Evolutionary conservation across 2,329 filamentous ascomycete species (phyloP).

Genomic region (Fusarium burgessii): DNA sequence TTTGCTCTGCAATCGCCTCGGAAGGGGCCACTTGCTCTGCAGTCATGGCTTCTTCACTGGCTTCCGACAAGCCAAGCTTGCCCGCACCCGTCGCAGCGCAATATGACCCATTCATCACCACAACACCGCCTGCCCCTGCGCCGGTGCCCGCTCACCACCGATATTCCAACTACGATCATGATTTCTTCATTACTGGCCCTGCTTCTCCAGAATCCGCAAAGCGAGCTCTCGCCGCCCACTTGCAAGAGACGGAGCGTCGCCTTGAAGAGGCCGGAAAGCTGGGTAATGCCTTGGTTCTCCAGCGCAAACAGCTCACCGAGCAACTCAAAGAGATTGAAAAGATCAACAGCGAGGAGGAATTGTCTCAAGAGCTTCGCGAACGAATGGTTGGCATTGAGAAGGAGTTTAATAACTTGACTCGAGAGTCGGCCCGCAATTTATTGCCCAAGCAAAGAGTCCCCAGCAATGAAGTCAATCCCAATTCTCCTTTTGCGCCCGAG

Average conservation of each 20-base stretch:
- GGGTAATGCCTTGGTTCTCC: constrained; percentile 87
- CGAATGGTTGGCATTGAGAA: constrained; percentile 89
- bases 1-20: constrained; percentile 43
- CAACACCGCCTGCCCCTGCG: constrained; percentile 51
- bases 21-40: too few species aligned
- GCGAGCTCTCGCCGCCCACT: constrained; percentile 88
- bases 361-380: constrained; percentile 84
- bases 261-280: constrained; percentile 92
- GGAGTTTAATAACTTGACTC: constrained; percentile 94
- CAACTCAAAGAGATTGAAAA: constrained; percentile 87
- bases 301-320: constrained; percentile 85
- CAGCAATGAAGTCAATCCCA: constrained; percentile 70
- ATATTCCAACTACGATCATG: constrained; percentile 85
- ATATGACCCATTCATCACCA: constrained; percentile 70
- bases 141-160: constrained; percentile 68
- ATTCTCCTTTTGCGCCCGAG: constrained; percentile 66
- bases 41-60: constrained; percentile 60
- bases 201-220: constrained; percentile 83
- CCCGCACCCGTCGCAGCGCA: constrained; percentile 52
- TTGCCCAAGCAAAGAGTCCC: constrained; percentile 85
- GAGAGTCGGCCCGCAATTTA: constrained; percentile 89
- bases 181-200: constrained; percentile 83
- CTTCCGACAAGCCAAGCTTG: constrained; percentile 57
- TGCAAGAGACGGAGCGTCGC: constrained; percentile 90
- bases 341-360: constrained; percentile 78